phyloP scores from a whole-genome alignment of 192 early-diverging fungal species.

The Podila minutissima region DNA sequence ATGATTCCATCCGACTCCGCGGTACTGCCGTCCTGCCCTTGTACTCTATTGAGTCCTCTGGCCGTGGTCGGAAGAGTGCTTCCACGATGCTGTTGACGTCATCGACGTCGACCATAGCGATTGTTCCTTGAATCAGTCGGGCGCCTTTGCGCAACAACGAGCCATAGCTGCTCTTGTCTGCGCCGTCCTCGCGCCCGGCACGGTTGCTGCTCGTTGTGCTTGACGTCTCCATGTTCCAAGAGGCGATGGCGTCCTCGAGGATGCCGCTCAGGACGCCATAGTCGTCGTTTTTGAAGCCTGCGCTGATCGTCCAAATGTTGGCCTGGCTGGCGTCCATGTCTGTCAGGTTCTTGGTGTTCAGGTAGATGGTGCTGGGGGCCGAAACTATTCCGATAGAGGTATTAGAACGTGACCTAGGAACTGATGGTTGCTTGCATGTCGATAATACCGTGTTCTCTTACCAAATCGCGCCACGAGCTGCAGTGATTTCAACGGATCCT shows the following conservation, averaged over 20 bases:
- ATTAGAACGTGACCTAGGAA: not conserved
- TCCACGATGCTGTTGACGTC: constrained; percentile 56
- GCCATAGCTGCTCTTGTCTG: constrained; percentile 12
- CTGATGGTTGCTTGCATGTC: constrained; percentile 10
- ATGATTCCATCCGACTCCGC: not conserved
- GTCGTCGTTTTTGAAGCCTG: constrained; percentile 45
- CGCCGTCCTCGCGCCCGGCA: constrained; percentile 4
- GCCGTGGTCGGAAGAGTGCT: constrained; percentile 8
- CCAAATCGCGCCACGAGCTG: constrained; percentile 34
- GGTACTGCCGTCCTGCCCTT: not conserved
- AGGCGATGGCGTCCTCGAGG: constrained; percentile 53
- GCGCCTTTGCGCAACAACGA: constrained; percentile 36
- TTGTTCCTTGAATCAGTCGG: constrained; percentile 34
- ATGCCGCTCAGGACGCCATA: constrained; percentile 52
- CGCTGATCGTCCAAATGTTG: constrained; percentile 55
- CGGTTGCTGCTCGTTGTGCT: constrained; percentile 26
- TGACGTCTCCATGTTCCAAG: constrained; percentile 55
- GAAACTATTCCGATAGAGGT: constrained; percentile 40
- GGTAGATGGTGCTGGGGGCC: constrained; percentile 44
- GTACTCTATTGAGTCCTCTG: not conserved
- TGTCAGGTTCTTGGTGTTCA: constrained; percentile 50
- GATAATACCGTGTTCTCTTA: not conserved
- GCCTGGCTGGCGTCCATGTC: constrained; percentile 66
- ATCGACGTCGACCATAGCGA: constrained; percentile 38
- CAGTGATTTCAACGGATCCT: constrained; percentile 32